Base-by-base conservation (phyloP, 441 rosid species). In the Geranium incanum region DNA sequence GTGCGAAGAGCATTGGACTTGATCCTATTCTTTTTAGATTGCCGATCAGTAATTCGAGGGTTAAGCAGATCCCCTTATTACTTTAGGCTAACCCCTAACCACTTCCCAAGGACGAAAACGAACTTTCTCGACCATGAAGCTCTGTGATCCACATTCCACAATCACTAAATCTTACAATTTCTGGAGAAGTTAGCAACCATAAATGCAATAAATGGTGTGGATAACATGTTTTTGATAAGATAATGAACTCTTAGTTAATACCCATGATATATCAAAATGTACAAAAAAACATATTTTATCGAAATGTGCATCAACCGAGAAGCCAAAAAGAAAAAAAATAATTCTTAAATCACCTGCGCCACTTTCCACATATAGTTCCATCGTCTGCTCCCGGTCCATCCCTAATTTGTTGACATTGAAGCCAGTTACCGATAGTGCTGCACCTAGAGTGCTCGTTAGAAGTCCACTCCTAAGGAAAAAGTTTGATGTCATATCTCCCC, bases 301-400 rank as follows among this genome's bases (percentile, higher is more conserved):
- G 23, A n/a, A 39, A 8, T 5, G 67, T 4, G 9, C 4, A 66
- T 36, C 36, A 66, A 38, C 41, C 0, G 16, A 33, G 39, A 66
- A 66, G 45, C n/a, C 43, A 66, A 36, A 66, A 37, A 12, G 36
- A n/a, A 66, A 66, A 66, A 66, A 48, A 66, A 66, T n/a, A 66
- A 19, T 6, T 39, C 8, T 37, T 23, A 15, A 67, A 11, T 28
- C 37, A 84, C 85, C 87, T 78, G 66, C 84, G 84, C 87, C 87
- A 84, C 69, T 84, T 84, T 36, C 87, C 82, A 38, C 87, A 84
- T 57, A 71, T 68, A 41, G 67, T 72, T 77, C 72, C 80, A 41
- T 68, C 71, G 45, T 41, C 66, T 45, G 66, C 79, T 21, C 70
- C 9, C 15, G 74, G 36, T 76, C 36, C 70, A 69, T 72, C 55